Percentiles rank a stretch among this genome's conserved stretches.
These are phyloP conservation scores for Coemansia asiatica DNA, from an alignment of 192 early-diverging fungal species.

Conservation along the genomic window DNA sequence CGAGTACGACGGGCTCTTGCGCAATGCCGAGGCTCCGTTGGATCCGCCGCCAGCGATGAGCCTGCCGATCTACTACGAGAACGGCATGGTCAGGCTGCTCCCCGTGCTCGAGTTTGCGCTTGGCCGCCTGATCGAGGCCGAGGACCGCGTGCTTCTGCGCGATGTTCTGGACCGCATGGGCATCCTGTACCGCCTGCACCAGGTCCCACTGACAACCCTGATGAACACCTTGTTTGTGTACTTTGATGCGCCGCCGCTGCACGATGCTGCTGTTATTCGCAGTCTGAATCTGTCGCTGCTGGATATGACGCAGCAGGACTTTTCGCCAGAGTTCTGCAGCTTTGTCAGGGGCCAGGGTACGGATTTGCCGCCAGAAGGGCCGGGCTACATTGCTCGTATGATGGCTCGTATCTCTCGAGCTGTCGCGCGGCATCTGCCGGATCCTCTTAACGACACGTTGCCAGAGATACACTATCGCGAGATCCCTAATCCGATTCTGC, in stretches of 20 bases:
- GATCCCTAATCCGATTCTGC: conserved; percentile 49
- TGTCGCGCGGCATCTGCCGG: conserved; percentile 32
- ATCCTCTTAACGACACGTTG: conserved; percentile 26
- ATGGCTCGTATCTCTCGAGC: conserved; percentile 37
- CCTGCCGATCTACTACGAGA: conserved; percentile 74
- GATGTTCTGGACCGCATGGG: conserved; percentile 64
- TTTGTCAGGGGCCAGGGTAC: conserved; percentile 31
- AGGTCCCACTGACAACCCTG: conserved; percentile 66
- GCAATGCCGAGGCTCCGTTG: conserved; percentile 38
- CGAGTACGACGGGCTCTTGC: conserved; percentile 69
- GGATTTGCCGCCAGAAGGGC: conserved; percentile 25
- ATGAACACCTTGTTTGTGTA: conserved; percentile 68
- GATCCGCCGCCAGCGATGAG: conserved; percentile 61
- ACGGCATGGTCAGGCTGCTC: conserved; percentile 64
- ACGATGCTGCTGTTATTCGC: conserved; percentile 58
- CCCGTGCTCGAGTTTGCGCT: conserved; percentile 67
- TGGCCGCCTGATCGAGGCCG: conserved; percentile 66
- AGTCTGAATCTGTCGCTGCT: conserved; percentile 59
- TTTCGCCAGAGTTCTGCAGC: conserved; percentile 50
- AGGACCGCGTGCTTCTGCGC: conserved; percentile 59
- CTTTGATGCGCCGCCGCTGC: conserved; percentile 62
- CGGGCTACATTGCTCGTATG: conserved; percentile 40
- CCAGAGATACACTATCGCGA: conserved; percentile 55
- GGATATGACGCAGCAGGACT: conserved; percentile 57
- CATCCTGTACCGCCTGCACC: conserved; percentile 63